phyloP scores from a whole-genome alignment of 2,329 filamentous ascomycete species.

The Aspergillus pseudoviridinutans region DNA sequence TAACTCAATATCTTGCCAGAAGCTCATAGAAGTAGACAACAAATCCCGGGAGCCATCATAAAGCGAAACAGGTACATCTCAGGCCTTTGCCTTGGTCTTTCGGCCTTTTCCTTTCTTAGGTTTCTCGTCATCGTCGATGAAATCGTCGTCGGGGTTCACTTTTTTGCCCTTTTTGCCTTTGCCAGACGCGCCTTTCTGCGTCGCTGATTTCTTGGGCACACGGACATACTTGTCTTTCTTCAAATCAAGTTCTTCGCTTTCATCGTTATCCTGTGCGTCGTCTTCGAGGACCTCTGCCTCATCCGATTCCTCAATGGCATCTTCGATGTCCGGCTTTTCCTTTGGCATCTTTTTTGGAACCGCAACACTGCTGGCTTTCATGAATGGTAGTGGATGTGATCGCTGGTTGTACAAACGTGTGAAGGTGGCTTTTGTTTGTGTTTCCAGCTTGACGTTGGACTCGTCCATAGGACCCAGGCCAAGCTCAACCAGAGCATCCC shows the following conservation, averaged over 20 bases:
- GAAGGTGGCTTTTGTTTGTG: slow-evolving; percentile 82
- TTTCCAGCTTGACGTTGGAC: slow-evolving; percentile 70
- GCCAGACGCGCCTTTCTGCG: slow-evolving; percentile 41
- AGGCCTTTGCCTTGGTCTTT: slow-evolving; percentile 27
- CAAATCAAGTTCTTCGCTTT: slow-evolving; percentile 75
- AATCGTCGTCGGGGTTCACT: slow-evolving; percentile 28
- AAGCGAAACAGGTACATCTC: not conserved
- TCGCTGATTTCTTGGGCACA: slow-evolving; percentile 66
- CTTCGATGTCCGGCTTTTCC: slow-evolving; percentile 89
- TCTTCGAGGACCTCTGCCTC: slow-evolving; percentile 58
- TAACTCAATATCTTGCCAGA: not conserved
- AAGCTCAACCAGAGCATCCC: slow-evolving; percentile 86
- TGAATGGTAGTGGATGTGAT: slow-evolving; percentile 88
- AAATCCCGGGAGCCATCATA: not conserved
- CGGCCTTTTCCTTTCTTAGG: slow-evolving; percentile 49
- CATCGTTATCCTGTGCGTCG: slow-evolving; percentile 57
- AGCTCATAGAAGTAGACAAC: not conserved
- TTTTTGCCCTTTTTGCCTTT: slow-evolving; percentile 41
- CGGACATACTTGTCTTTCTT: slow-evolving; percentile 97
- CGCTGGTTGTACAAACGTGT: slow-evolving; percentile 85
- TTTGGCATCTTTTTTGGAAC: slow-evolving; percentile 67
- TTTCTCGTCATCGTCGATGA: slow-evolving; percentile 43
- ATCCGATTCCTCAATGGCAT: slow-evolving; percentile 90
- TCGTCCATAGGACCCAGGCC: slow-evolving; percentile 81
- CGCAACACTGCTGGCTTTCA: slow-evolving; percentile 78